Evolutionary conservation across 2,329 filamentous ascomycete genomes (phyloP).

Genomic region (Fusarium udum): DNA sequence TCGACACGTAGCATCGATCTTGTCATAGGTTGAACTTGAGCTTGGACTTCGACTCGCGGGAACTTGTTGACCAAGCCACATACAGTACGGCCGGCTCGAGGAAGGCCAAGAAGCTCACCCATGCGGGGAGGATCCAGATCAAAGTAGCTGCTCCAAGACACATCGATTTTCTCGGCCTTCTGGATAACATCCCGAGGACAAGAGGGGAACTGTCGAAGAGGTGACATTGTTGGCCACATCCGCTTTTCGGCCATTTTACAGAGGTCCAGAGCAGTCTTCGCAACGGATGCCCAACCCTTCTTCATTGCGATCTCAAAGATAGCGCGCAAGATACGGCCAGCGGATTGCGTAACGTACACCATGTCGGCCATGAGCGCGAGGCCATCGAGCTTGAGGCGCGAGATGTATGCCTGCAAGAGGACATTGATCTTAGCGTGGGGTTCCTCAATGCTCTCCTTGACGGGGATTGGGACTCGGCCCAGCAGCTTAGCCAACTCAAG

Average conservation of each 20-base stretch:
- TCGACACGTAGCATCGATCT: slow-evolving; percentile 92
- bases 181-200: slow-evolving; percentile 87
- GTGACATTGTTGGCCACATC: slow-evolving; percentile 99
- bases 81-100: slow-evolving; percentile 85
- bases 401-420: slow-evolving; percentile 94
- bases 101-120: slow-evolving; percentile 92
- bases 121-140: slow-evolving; percentile 96
- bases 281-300: slow-evolving; percentile 94
- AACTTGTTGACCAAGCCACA: slow-evolving; percentile 92
- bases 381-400: slow-evolving; percentile 90
- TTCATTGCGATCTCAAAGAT: slow-evolving; percentile 98
- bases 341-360: slow-evolving; percentile 98
- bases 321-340: slow-evolving; percentile 92
- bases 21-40: slow-evolving; percentile 93
- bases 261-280: slow-evolving; percentile 89
- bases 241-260: slow-evolving; percentile 99
- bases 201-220: slow-evolving; percentile 85
- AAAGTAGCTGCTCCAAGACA: slow-evolving; percentile 93
- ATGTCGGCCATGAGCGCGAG: slow-evolving; percentile 97
- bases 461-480: slow-evolving; percentile 88
- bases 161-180: slow-evolving; percentile 94
- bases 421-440: slow-evolving; percentile 98
- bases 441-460: slow-evolving; percentile 98
- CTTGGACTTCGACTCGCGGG: slow-evolving; percentile 89
- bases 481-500: slow-evolving; percentile 93